These are phyloP conservation scores for Senna siamea DNA, from an alignment of 306 rosid species.

Conservation along the genomic window DNA sequence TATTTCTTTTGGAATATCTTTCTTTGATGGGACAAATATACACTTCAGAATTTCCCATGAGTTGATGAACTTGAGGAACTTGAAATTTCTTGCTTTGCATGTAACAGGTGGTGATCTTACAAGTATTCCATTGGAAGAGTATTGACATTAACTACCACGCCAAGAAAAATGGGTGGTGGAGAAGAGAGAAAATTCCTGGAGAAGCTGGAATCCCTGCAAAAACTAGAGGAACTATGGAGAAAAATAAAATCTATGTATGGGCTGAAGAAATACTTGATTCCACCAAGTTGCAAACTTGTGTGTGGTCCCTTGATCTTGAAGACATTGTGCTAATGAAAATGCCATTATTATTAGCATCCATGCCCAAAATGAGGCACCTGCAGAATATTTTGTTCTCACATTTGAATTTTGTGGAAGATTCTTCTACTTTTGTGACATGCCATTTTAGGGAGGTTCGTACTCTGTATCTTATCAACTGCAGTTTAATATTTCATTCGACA, in stretches of 20 bases:
- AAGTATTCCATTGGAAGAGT: too few relatives aligned
- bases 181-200: too few relatives aligned
- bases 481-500: neutral
- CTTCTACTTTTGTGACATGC: neutral
- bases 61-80: too few relatives aligned
- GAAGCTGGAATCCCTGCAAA: too few relatives aligned
- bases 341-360: neutral
- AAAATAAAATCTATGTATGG: neutral
- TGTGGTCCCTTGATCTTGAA: neutral
- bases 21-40: neutral
- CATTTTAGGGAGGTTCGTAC: too few relatives aligned
- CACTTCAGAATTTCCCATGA: neutral
- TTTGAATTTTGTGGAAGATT: neutral
- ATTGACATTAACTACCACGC: rapidly evolving
- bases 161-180: too few relatives aligned
- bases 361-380: neutral
- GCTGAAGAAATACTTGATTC: neutral
- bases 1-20: neutral
- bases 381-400: rapidly evolving
- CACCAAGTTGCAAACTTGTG: neutral
- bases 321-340: neutral
- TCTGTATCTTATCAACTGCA: too few relatives aligned
- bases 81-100: too few relatives aligned
- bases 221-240: too few relatives aligned
- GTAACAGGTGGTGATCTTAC: too few relatives aligned